Conservation (phyloP, 257 asterid genomes). For the Primulina eburnea region DNA sequence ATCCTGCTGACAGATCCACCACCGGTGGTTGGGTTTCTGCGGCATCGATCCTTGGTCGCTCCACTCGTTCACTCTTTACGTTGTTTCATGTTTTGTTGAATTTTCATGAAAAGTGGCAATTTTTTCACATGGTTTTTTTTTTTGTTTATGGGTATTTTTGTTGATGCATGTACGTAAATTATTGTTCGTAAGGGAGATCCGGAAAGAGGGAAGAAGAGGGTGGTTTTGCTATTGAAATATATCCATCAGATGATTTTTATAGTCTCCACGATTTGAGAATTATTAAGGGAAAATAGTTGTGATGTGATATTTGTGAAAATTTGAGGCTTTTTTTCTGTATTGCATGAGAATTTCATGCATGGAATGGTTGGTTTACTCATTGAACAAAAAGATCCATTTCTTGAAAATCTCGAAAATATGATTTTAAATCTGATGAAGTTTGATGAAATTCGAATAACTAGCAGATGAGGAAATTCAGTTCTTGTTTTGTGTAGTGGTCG, state of each 20-base stretch:
- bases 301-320: no score
- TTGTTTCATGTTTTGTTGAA: neutral
- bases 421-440: neutral
- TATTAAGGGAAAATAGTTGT: no score
- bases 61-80: neutral
- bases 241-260: neutral
- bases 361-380: neutral
- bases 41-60: slow-evolving; percentile 26
- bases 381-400: neutral
- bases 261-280: neutral
- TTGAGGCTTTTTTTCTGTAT: neutral
- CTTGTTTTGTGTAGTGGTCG: slow-evolving; percentile 21
- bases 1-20: slow-evolving; percentile 27
- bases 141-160: neutral
- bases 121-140: neutral
- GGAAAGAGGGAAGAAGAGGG: neutral
- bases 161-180: neutral
- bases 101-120: neutral
- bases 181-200: neutral
- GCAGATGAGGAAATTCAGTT: neutral
- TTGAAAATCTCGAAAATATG: neutral
- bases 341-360: neutral
- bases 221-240: neutral
- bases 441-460: neutral
- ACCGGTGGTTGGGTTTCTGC: slow-evolving; percentile 35